phyloP scores from a whole-genome alignment of 257 asterid genomes.

The Anisodus tanguticus region DNA sequence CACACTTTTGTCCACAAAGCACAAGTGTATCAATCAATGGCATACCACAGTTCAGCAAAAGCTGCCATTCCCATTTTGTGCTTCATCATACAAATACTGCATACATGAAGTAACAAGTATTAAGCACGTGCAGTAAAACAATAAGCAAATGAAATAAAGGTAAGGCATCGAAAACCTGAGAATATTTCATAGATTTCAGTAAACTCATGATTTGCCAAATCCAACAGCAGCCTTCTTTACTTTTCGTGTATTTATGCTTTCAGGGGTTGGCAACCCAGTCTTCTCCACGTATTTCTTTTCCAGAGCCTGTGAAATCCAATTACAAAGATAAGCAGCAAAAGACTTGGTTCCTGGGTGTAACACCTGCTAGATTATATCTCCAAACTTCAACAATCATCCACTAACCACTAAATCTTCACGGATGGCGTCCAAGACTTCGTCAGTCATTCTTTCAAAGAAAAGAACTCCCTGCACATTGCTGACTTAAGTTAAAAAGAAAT shows the following conservation, averaged over 20 bases:
- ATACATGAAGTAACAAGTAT: background rate
- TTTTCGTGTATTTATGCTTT: slow-evolving; percentile 57
- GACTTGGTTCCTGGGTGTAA: background rate
- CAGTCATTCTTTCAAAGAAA: slow-evolving; percentile 84
- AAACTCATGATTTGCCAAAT: slow-evolving; percentile 72
- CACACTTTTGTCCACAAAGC: slow-evolving; percentile 11
- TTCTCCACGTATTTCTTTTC: slow-evolving; percentile 79
- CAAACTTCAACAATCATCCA: slow-evolving; percentile 20
- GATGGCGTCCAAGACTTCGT: slow-evolving; percentile 74
- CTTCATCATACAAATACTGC: slow-evolving; percentile 26
- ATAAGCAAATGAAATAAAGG: background rate
- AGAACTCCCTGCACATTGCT: slow-evolving; percentile 78
- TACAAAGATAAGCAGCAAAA: slow-evolving; percentile 16
- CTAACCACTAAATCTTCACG: slow-evolving; percentile 73
- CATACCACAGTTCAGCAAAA: background rate
- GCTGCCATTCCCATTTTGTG: slow-evolving; percentile 10
- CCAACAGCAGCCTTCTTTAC: slow-evolving; percentile 70
- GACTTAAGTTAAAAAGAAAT: slow-evolving; percentile 11
- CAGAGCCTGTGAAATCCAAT: slow-evolving; percentile 57
- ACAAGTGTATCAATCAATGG: background rate
- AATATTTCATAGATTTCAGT: background rate
- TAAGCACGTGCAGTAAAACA: slow-evolving; percentile 34
- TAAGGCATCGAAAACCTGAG: background rate
- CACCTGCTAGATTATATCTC: slow-evolving; percentile 19
- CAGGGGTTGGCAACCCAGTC: slow-evolving; percentile 89